phyloP scores from a whole-genome alignment of 2,329 filamentous ascomycete genomes.

The Cercospora nicotianae region DNA sequence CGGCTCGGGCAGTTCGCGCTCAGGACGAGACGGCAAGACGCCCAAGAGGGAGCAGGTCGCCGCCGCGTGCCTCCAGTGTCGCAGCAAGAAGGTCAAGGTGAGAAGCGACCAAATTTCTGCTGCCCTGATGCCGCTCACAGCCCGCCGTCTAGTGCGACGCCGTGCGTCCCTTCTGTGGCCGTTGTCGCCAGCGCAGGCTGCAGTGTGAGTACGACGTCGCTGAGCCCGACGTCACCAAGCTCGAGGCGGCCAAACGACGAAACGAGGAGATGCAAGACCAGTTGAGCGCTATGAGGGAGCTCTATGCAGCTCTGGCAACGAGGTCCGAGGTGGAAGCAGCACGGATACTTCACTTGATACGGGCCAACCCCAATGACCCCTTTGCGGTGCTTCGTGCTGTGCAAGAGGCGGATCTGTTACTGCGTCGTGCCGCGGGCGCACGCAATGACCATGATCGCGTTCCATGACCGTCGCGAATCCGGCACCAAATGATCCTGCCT shows the following conservation, averaged over 20 bases:
- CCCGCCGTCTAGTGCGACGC: constrained; percentile 9
- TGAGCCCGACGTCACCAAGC: constrained; percentile 9
- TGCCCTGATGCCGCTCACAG: not conserved
- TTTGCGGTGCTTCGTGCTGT: constrained; percentile 13
- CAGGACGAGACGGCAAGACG: constrained; percentile 10
- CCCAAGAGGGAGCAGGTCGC: constrained; percentile 15
- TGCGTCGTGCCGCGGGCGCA: constrained; percentile 12
- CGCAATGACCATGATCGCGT: not conserved
- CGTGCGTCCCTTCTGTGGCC: constrained; percentile 7
- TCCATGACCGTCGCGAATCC: not conserved
- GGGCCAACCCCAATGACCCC: constrained; percentile 9
- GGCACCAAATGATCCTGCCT: not conserved
- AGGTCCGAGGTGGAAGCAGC: constrained; percentile 7
- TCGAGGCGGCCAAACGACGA: constrained; percentile 10
- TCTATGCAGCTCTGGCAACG: constrained; percentile 6
- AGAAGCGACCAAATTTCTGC: not conserved
- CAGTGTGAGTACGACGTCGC: constrained; percentile 13
- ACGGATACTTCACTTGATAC: constrained; percentile 10
- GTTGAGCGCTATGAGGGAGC: constrained; percentile 9
- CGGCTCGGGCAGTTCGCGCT: not conserved
- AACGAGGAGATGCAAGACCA: constrained; percentile 9
- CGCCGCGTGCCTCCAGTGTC: constrained; percentile 12
- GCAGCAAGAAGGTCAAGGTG: constrained; percentile 17
- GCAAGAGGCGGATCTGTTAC: constrained; percentile 13
- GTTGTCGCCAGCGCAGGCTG: constrained; percentile 10